Evolutionary conservation across 2,329 filamentous ascomycete species (phyloP).

Genomic region (Colletotrichum kahawae): DNA sequence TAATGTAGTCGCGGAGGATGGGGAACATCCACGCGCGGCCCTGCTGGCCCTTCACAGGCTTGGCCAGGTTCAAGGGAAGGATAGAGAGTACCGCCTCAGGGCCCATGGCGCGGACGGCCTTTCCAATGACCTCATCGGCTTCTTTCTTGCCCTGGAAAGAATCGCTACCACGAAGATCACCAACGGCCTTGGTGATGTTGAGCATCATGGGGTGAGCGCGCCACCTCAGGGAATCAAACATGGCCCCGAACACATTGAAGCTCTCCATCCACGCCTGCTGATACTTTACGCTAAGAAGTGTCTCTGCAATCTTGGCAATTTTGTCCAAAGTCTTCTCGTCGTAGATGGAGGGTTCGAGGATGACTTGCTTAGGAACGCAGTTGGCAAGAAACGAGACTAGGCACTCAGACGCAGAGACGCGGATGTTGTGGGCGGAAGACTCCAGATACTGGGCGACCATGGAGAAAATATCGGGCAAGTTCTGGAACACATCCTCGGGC

Average conservation of each 20-base stretch:
- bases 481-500: constrained; percentile 89
- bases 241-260: constrained; percentile 84
- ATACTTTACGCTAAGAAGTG: constrained; percentile 86
- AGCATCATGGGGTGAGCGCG: constrained; percentile 79
- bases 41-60: constrained; percentile 76
- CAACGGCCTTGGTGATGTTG: constrained; percentile 77
- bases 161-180: constrained; percentile 85
- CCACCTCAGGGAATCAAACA: constrained; percentile 90
- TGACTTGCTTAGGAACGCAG: constrained; percentile 81
- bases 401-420: constrained; percentile 93
- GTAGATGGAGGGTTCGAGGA: constrained; percentile 88
- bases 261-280: constrained; percentile 95
- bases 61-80: constrained; percentile 84
- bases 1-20: constrained; percentile 85
- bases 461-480: constrained; percentile 83
- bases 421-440: constrained; percentile 89
- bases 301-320: constrained; percentile 73
- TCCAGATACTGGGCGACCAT: constrained; percentile 83
- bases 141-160: constrained; percentile 94
- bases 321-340: constrained; percentile 91
- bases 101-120: constrained; percentile 88
- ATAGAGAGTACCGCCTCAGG: constrained; percentile 82
- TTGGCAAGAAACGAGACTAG: constrained; percentile 91
- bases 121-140: constrained; percentile 87
- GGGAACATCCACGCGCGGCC: constrained; percentile 96